Evolutionary conservation across 23 red algal genomes (phyloP), one percentile per base, ranked within the genome.

Genomic region (Chondrus crispus): DNA sequence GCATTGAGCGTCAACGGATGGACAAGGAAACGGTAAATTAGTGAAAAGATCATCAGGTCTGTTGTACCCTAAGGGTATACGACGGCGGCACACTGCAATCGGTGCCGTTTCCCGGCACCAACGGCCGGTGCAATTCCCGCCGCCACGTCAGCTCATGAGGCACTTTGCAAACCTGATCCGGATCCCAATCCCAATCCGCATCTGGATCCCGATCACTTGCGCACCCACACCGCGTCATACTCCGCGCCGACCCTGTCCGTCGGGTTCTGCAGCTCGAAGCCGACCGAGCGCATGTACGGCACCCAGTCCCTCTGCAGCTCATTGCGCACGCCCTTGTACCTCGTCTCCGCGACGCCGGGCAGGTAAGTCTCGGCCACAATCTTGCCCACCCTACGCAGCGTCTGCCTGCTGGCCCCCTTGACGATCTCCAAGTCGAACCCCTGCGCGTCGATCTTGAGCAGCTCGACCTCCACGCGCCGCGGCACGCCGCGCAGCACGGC

Each of bases 371-470:
- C 40, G 14, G 74, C 18, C 72, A 77, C 42, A 44, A 77, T 49
- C 28, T 49, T 44, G 28, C 40, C 72, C 40, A 77, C 72, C 40
- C 72, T 44, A 10, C 38, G 26, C 40, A 77, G 38, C 33, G 33
- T 30, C 41, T 10, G 4, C 3, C 74, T 32, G 36, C 36, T 45
- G 14, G 74, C 74, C 14, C 74, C 22, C 24, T 53, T 32, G 42
- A 80, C 19, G 14, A 80, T 16, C 30, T 47, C 9, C 44, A 50
- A 50, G 42, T 80, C 74, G 26, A 42, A 80, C 44, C 74, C 74
- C 42, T 80, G 74, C 38, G 40, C 22, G n/a, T 80, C 74, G 19
- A 7, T 80, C 74, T 80, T 80, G 74, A 80, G 74, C 14, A 42
- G n/a, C 41, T 47, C 44, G 19, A 48, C 22, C 33, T 53, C 42